These are phyloP conservation scores for Solanum lycopersicoides DNA, from an alignment of 257 asterid species.

Conservation along the genomic window DNA sequence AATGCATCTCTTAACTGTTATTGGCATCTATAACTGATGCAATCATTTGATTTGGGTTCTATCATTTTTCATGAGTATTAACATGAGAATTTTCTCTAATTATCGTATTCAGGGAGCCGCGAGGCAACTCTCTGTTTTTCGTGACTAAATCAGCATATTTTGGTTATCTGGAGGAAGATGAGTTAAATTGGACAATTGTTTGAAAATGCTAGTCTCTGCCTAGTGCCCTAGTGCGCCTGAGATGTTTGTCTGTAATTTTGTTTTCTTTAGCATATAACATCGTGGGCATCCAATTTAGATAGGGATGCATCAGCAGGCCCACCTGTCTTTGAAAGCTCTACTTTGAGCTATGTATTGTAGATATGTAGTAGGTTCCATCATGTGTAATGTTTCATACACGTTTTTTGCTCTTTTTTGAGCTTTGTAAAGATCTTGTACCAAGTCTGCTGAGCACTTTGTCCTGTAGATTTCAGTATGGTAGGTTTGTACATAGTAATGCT, in stretches of 20 bases:
- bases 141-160: constrained; percentile 18
- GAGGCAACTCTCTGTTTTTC: constrained; percentile 30
- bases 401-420: not conserved
- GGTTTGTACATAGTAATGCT: not conserved
- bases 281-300: not conserved
- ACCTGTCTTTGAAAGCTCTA: not conserved
- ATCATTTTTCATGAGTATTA: constrained; percentile 20
- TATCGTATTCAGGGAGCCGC: constrained; percentile 67
- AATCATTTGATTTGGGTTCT: constrained; percentile 6
- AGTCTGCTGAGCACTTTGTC: constrained; percentile 12
- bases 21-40: not conserved
- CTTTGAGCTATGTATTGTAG: not conserved
- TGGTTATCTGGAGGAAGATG: constrained; percentile 35
- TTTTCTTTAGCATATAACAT: constrained; percentile 15
- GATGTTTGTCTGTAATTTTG: constrained; percentile 33
- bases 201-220: constrained; percentile 40
- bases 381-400: not conserved
- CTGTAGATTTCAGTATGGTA: constrained; percentile 14
- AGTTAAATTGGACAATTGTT: constrained; percentile 40
- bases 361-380: not conserved
- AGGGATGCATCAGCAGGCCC: not conserved
- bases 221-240: constrained; percentile 19
- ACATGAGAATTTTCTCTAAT: constrained; percentile 36
- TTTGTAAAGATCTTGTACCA: not conserved
- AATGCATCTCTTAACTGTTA: not conserved